Percentiles rank a stretch among this genome's conserved stretches.
Conservation (phyloP, 148 eudicot species). For the Beta vulgaris region DNA sequence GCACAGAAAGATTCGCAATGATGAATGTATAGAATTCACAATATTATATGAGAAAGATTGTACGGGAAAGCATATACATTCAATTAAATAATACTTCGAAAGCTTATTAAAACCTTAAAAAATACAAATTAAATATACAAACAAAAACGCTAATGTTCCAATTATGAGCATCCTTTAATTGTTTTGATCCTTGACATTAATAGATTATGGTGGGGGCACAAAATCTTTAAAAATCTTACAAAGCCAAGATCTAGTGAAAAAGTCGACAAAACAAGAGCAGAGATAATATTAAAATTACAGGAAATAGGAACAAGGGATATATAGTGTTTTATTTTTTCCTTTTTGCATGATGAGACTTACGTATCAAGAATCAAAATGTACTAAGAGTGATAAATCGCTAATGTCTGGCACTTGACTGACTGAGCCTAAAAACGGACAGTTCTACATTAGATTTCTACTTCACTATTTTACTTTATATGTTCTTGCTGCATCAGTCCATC, state of each 20-base stretch:
- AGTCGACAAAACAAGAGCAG: constrained; percentile 17
- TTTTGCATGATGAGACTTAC: constrained; percentile 15
- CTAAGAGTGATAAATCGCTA: not conserved
- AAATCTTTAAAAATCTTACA: constrained; percentile 29
- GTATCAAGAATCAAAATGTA: constrained; percentile 3
- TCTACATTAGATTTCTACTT: not conserved
- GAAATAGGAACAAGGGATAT: not conserved
- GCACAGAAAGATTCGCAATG: constrained; percentile 21
- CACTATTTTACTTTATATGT: not conserved
- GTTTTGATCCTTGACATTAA: constrained; percentile 11
- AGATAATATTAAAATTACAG: not conserved
- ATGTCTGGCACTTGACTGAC: not conserved
- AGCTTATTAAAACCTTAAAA: not conserved
- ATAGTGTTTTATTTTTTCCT: too few relatives aligned
- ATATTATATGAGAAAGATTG: constrained; percentile 1
- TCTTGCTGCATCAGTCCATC: too few relatives aligned
- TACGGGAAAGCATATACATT: not conserved
- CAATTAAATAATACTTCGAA: constrained; percentile 8
- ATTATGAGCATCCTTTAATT: constrained; percentile 12
- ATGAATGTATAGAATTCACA: constrained; percentile 11
- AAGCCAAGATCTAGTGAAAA: constrained; percentile 32
- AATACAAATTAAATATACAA: not conserved
- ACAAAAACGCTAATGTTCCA: constrained; percentile 2
- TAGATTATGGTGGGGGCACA: constrained; percentile 31
- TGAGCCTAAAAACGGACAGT: not conserved